Evolutionary conservation across 768 basidiomycete genomes (phyloP), one percentile per base, ranked within the genome.

Genomic region (Suillus bovinus): DNA sequence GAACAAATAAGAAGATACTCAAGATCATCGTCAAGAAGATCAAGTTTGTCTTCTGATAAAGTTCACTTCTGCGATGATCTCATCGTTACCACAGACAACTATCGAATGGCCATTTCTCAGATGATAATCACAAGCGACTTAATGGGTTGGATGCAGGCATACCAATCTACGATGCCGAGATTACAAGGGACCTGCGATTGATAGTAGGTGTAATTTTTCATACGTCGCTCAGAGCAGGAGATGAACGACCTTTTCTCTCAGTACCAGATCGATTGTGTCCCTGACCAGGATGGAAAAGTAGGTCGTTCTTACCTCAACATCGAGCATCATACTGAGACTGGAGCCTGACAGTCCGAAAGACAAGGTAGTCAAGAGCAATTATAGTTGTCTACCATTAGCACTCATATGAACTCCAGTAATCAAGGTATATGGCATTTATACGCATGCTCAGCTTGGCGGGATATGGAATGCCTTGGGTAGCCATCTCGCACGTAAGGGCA

Each of bases 121-220:
- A 79, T 13, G 84, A 87, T 61, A 90, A 90, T 64, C 86, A 90
- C 65, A 87, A 88, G 70, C 73, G 81, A 7, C 74, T 90, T 14
- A 84, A 77, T 24, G 80, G 80, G 0, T 56, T 70, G 1, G 73
- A 76, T 13, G 71, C 71, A 16, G 81, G 81, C 1, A 71, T 90
- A 3, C 86, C 88, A 0, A 80, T 90, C 11, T 89, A 80, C 58
- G 87, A 89, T 68, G 89, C 89, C 0, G 89, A 88, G 69, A 85
- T 89, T 80, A 83, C 82, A 11, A 67, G 76, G 0, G 83, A 86
- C 64, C 69, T 79, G 24, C 74, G 84, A 13, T 70, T 87, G 24
- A 76, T 87, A 2, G 85, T 85, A 66, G 6, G 81, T 72, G 33
- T 41, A 29, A 42, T 44, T 41, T 29, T 6, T 46, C 55, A 9